Percentiles rank a stretch among this genome's conserved stretches.
Conservation (phyloP, 2,329 filamentous ascomycete species). For the Colletotrichum tropicicola region DNA sequence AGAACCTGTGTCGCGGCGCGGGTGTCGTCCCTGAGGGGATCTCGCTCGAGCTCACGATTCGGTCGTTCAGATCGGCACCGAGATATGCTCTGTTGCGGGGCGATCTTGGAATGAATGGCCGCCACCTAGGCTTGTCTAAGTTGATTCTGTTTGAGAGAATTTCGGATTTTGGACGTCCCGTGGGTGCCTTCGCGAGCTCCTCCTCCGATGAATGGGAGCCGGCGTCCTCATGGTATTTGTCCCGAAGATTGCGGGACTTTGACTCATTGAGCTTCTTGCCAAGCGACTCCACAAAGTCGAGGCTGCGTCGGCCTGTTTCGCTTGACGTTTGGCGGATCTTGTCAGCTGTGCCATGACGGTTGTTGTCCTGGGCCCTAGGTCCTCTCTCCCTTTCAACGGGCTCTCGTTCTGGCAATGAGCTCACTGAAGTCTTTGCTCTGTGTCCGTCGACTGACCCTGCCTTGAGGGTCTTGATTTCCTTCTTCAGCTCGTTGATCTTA, state of each 20-base stretch:
- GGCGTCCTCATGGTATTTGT: constrained; percentile 45
- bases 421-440: constrained; percentile 3
- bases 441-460: constrained; percentile 28
- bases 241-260: constrained; percentile 40
- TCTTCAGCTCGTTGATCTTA: constrained; percentile 65
- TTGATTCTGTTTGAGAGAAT: constrained; percentile 19
- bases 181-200: background rate
- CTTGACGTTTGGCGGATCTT: constrained; percentile 17
- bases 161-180: constrained; percentile 17
- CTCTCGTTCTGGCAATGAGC: background rate
- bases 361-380: constrained; percentile 4
- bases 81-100: constrained; percentile 48
- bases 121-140: constrained; percentile 48
- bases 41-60: constrained; percentile 39
- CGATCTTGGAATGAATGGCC: constrained; percentile 51
- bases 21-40: constrained; percentile 34
- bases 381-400: constrained; percentile 3
- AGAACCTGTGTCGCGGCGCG: constrained; percentile 36
- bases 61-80: constrained; percentile 41
- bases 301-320: constrained; percentile 32
- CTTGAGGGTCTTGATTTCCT: constrained; percentile 58
- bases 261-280: constrained; percentile 32
- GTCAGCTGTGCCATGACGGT: constrained; percentile 10
- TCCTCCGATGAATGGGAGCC: constrained; percentile 17
- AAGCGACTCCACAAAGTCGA: constrained; percentile 36